These are phyloP conservation scores for Flaveria brownii DNA, from an alignment of 129 eudicot species.

Conservation along the genomic window DNA sequence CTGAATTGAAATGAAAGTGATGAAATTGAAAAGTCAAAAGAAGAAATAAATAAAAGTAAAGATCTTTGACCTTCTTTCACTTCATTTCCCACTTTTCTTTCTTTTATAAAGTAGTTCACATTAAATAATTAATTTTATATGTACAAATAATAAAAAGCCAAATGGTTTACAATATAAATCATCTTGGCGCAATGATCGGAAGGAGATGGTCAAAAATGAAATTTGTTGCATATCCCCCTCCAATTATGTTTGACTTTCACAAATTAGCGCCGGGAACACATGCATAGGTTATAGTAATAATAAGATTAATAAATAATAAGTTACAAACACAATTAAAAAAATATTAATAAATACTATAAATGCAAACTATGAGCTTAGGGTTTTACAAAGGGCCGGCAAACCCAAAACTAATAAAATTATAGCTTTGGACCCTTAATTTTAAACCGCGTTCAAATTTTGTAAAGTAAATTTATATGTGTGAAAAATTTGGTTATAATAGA, in stretches of 20 bases:
- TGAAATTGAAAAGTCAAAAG: not conserved
- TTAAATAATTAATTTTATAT: not conserved
- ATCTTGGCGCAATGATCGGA: constrained; percentile 13
- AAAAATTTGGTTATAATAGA: no score
- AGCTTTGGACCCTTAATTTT: no score
- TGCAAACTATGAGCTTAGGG: no score
- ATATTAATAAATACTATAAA: no score
- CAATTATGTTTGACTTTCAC: not conserved
- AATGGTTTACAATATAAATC: not conserved
- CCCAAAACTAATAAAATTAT: no score
- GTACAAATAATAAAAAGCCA: not conserved
- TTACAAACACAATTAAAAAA: no score
- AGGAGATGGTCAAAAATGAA: constrained; percentile 1
- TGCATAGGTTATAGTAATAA: not conserved
- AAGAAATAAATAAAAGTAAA: not conserved
- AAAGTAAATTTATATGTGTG: no score
- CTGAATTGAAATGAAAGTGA: not conserved
- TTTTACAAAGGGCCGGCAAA: no score
- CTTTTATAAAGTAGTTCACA: not conserved
- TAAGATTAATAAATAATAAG: no score
- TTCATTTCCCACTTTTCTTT: not conserved
- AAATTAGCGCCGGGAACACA: not conserved
- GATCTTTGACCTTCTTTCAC: constrained; percentile 5
- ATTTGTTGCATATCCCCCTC: not conserved
- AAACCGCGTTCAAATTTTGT: no score